phyloP scores from a whole-genome alignment of 129 eudicot species.

The Kitagawia praeruptora region DNA sequence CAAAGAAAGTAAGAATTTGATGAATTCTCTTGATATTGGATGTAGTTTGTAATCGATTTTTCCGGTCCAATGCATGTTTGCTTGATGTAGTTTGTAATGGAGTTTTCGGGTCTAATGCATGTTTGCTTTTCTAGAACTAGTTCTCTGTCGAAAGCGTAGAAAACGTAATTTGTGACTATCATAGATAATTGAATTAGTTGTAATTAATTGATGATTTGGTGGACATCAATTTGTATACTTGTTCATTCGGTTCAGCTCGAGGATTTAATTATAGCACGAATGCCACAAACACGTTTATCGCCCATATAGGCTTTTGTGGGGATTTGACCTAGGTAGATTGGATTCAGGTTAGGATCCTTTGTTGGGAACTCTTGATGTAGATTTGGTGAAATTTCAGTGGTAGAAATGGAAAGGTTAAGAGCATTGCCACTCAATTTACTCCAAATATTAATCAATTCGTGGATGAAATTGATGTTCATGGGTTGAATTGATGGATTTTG shows the following conservation, averaged over 20 bases:
- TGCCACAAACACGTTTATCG: not conserved
- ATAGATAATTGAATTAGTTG: not conserved
- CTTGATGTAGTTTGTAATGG: not conserved
- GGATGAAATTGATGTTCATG: not conserved
- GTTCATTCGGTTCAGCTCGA: not conserved
- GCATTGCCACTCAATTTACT: not conserved
- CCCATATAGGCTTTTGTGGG: not conserved
- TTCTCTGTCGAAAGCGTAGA: not conserved
- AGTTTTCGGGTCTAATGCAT: too few species aligned
- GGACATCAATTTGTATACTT: not conserved
- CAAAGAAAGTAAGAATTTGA: slow-evolving; percentile 31
- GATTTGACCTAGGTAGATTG: not conserved
- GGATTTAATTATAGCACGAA: not conserved
- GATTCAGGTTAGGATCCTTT: not conserved
- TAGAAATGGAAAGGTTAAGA: not conserved
- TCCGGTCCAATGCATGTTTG: not conserved
- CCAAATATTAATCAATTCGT: too few species aligned
- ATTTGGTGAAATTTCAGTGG: not conserved
- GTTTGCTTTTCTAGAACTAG: not conserved
- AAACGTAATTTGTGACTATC: not conserved
- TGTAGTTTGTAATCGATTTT: not conserved
- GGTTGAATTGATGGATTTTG: not conserved
- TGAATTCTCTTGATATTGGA: slow-evolving; percentile 8
- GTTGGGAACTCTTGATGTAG: not conserved
- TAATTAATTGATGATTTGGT: not conserved